phyloP scores from a whole-genome alignment of 352 stramenopile species.

The Phytophthora meadii region DNA sequence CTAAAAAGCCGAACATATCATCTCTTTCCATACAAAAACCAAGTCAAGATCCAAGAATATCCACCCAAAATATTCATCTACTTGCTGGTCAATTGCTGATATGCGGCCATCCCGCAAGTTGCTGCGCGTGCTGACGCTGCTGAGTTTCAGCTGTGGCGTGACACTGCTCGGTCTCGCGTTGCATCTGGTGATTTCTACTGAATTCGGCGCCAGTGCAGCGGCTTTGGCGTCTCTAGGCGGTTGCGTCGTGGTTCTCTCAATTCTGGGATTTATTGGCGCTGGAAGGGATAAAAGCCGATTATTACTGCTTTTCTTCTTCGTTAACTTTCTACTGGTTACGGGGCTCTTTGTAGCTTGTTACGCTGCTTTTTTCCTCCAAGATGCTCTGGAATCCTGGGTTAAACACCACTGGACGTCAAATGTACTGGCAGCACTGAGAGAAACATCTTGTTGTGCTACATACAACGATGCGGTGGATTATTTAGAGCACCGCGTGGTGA shows the following conservation, averaged over 20 bases:
- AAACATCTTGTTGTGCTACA: conserved; percentile 56
- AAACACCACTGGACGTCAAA: conserved; percentile 75
- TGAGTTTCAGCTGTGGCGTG: conserved; percentile 60
- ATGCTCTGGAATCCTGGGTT: conserved; percentile 71
- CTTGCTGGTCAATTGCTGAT: conserved; percentile 7
- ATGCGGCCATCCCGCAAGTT: conserved; percentile 76
- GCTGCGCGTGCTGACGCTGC: conserved; percentile 63
- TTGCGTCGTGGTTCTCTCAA: conserved; percentile 55
- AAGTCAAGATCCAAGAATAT: conserved; percentile 15
- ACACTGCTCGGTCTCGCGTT: conserved; percentile 61
- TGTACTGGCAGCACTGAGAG: conserved; percentile 54
- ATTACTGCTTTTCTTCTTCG: conserved; percentile 81
- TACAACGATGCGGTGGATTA: conserved; percentile 63
- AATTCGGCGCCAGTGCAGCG: conserved; percentile 61
- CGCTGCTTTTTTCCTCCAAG: conserved; percentile 70
- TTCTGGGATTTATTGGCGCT: conserved; percentile 69
- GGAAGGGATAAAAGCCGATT: conserved; percentile 69
- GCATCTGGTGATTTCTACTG: conserved; percentile 54
- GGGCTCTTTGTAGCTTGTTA: conserved; percentile 71
- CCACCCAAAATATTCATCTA: conserved; percentile 1
- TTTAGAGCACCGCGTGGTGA: conserved; percentile 53
- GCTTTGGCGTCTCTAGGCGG: conserved; percentile 53
- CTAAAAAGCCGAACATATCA: conserved; percentile 10
- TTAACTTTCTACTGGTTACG: conserved; percentile 71
- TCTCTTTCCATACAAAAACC: conserved; percentile 6